Evolutionary conservation across 495 filamentous ascomycete species (phyloP), one percentile per base, ranked within the genome.

Genomic region (Tuber indicum): DNA sequence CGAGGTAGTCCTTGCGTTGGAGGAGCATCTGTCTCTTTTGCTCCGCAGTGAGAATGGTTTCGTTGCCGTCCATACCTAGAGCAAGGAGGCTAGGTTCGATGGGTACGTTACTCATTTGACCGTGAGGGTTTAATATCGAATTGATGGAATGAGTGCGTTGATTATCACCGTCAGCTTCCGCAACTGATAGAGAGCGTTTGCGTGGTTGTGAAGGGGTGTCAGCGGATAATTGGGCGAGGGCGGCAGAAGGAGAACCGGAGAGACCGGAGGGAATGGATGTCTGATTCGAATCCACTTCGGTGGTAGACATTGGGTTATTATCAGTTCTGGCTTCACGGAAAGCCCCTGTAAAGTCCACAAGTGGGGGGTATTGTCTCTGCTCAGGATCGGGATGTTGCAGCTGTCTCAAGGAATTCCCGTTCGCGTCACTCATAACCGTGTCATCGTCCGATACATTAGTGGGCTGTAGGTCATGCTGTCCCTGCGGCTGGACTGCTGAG

Each of bases 141-240:
- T 90, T 93, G 72, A 96, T 96, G 2, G 92, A 94, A 72, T 90
- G 91, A 2, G 94, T 85, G 6, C 93, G 89, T 72, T 91, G 91
- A 3, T 87, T 81, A 66, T 84, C 82, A 39, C 86, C 85, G 47
- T 81, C 84, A 26, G 75, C 85, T 58, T 89, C 88, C 21, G 87
- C 85, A 14, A 87, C 85, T 3, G 91, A 91, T 73, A 91, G 88
- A 23, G 89, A 91, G 12, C 91, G 89, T 84, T 92, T 92, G n/a
- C 90, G 85, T 1, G 87, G 86, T 3, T 87, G 86, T 0, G 87
- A 88, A 26, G 87, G 86, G 72, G 87, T 88, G 14, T 86, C 58
- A 32, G 58, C 4, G 58, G 58, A 66, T 17, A 66, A 66, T 32
- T 66, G 58, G 26, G 58, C 26, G 58, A 66, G 58, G 17, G 26